Evolutionary conservation across 2,329 filamentous ascomycete species (phyloP), one percentile per base, ranked within the genome.

Genomic region (Catunica adiposa): DNA sequence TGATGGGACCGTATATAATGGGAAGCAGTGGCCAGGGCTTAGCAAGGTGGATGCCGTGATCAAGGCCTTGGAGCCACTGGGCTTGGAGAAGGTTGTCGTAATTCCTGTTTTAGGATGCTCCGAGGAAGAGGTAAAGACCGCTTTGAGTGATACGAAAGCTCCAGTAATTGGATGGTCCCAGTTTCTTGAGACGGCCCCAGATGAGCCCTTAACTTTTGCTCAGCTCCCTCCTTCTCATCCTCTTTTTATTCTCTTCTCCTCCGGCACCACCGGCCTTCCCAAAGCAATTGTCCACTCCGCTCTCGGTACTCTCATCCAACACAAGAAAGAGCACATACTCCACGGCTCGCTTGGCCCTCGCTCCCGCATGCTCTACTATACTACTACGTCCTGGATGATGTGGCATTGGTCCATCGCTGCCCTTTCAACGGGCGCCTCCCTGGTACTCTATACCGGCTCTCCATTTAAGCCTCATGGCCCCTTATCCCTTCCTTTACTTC

Each of bases 301-400:
- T 0, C 77, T 92, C 11, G 92, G 92, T 5, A 96, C 90, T 0
- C 72, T 98, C 5, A 77, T 97, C 53, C 90, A 97, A 67, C 92
- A 97, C 71, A 97, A 97, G 70, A 98, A 98, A 66, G 92, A 97
- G 66, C 89, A 94, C 65, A 77, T 84, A 50, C 74, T 97, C 2
- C 90, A 97, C 66, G 86, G 85, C 66, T 88, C 89, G 22, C 80
- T 98, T 60, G 74, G 76, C 7, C 76, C 83, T 0, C 71, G 74
- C 1, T 86, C 89, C 44, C 78, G 83, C 20, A 75, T 96, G 64
- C 86, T 96, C 67, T 96, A 96, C 71, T 96, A 89, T 70, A 95
- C 89, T 1, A 96, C 89, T 2, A 89, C 84, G 9, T 94, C 88
- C 0, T 96, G 89, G 92, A 97, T 98, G 89, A 97, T 97, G 90